Evolutionary conservation across 176 grass and related monocot genomes (phyloP).

Genomic region (Hsuehochloa calcarea): DNA sequence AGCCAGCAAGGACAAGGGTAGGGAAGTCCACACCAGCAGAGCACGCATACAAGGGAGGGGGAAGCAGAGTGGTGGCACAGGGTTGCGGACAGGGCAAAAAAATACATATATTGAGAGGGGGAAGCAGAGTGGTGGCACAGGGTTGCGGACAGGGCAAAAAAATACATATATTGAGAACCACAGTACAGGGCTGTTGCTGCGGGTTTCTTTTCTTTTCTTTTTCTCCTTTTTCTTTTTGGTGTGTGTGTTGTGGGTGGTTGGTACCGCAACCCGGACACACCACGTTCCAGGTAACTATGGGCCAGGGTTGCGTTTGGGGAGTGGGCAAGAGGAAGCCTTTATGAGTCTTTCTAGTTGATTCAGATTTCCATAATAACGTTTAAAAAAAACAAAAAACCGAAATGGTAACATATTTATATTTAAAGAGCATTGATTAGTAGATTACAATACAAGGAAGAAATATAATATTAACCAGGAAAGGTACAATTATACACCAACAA

Average conservation of each 20-base stretch:
- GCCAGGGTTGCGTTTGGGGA: neutral
- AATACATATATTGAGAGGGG: neutral
- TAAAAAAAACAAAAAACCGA: neutral
- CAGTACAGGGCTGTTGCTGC: neutral
- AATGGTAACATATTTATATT: slow-evolving; percentile 1
- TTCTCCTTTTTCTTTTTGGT: neutral
- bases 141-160: neutral
- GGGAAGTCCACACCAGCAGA: neutral
- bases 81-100: neutral
- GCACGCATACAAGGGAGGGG: neutral
- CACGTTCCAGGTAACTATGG: neutral
- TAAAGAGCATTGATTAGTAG: neutral
- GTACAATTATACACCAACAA: neutral
- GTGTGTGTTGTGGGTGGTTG: neutral
- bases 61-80: neutral
- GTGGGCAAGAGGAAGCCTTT: neutral
- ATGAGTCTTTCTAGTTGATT: neutral
- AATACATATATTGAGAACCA: neutral
- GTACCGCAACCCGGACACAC: neutral
- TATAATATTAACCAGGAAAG: neutral
- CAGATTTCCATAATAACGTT: neutral
- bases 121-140: neutral
- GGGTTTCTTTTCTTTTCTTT: neutral
- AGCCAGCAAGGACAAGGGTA: neutral
- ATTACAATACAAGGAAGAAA: slow-evolving; percentile 14